These are phyloP conservation scores for Leonotis leonurus DNA, from an alignment of 257 asterid genomes.

Conservation along the genomic window DNA sequence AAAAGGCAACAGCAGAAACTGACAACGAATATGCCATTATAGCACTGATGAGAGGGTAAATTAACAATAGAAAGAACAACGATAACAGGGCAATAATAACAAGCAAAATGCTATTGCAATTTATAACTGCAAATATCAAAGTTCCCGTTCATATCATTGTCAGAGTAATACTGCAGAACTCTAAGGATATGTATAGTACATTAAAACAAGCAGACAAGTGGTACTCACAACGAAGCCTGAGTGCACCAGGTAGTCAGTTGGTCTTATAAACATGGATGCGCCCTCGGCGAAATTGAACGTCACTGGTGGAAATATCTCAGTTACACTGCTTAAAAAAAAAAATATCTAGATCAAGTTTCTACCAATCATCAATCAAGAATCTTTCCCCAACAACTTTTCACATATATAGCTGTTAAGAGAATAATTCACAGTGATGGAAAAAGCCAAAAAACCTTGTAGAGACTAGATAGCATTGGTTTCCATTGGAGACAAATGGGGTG, in stretches of 20 bases:
- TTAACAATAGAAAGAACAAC: not conserved
- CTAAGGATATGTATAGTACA: not conserved
- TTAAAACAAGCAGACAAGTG: not conserved
- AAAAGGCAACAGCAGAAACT: not conserved
- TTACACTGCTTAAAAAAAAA: constrained; percentile 42
- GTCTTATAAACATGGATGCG: constrained; percentile 61
- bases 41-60: not conserved
- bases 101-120: not conserved
- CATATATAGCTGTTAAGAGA: not conserved
- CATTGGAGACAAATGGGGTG: constrained; percentile 40
- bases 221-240: constrained; percentile 62
- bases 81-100: not conserved
- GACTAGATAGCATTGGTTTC: constrained; percentile 60
- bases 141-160: not conserved
- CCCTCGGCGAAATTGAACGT: constrained; percentile 69
- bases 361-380: not conserved
- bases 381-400: not conserved
- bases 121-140: not conserved
- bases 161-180: not conserved
- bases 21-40: not conserved
- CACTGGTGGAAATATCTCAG: constrained; percentile 61
- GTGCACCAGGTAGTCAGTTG: constrained; percentile 65
- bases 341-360: constrained; percentile 11
- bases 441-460: constrained; percentile 43
- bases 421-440: not conserved